Evolutionary conservation across 1,284 basidiomycete genomes (phyloP).

Genomic region (Grifola frondosa): DNA sequence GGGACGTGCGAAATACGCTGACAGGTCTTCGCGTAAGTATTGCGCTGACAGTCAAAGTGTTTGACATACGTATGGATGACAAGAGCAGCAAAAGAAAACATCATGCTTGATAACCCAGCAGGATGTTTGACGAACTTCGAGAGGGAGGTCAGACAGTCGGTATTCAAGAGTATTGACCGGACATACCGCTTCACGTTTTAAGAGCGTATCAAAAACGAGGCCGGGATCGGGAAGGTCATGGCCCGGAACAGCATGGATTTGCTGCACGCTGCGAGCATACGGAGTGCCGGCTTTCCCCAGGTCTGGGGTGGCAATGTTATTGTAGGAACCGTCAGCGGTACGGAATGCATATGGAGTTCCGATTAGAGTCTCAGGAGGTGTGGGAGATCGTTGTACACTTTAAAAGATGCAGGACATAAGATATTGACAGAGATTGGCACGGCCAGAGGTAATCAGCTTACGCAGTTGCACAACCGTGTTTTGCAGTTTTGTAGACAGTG

Average conservation of each 20-base stretch:
- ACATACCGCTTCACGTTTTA: conserved; percentile 58
- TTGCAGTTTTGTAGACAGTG: conserved; percentile 46
- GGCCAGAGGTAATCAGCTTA: conserved; percentile 36
- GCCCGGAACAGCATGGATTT: conserved; percentile 57
- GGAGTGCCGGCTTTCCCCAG: conserved; percentile 74
- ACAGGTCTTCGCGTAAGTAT: not conserved
- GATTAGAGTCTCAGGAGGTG: conserved; percentile 75
- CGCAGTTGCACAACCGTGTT: conserved; percentile 55
- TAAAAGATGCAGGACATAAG: not conserved
- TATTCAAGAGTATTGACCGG: not conserved
- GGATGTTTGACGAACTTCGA: conserved; percentile 74
- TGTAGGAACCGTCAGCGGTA: conserved; percentile 68
- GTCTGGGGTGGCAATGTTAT: conserved; percentile 68
- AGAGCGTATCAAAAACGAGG: conserved; percentile 70
- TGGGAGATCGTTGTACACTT: conserved; percentile 74
- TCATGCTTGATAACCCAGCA: conserved; percentile 72
- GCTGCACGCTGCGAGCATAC: conserved; percentile 80
- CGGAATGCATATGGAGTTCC: conserved; percentile 64
- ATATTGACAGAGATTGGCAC: not conserved
- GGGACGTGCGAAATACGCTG: conserved; percentile 74
- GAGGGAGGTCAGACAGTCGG: conserved; percentile 4
- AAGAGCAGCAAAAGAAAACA: conserved; percentile 81
- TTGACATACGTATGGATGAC: conserved; percentile 69
- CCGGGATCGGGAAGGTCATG: conserved; percentile 76
- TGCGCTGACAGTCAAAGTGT: not conserved